Evolutionary conservation across 2,329 filamentous ascomycete species (phyloP).

Genomic region (Fusarium sp.): DNA sequence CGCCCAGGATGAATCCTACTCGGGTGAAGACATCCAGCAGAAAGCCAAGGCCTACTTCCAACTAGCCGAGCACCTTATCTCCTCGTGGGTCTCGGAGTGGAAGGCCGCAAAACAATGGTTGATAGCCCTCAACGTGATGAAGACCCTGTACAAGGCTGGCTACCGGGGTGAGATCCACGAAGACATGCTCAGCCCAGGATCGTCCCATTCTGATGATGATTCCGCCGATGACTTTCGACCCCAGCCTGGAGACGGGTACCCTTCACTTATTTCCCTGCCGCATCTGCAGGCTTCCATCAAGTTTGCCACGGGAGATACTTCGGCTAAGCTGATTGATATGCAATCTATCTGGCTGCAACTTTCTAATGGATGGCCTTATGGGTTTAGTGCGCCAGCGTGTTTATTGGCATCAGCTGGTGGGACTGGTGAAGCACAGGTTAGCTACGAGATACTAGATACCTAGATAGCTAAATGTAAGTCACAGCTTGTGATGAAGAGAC

Average conservation of each 20-base stretch:
- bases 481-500: background rate
- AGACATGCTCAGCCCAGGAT: conserved; percentile 4
- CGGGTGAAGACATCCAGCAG: background rate
- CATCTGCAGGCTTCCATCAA: background rate
- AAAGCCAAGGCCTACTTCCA: background rate
- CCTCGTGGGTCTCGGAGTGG: background rate
- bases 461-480: background rate
- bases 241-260: conserved; percentile 13
- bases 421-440: background rate
- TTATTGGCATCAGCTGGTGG: background rate
- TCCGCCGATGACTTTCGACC: conserved; percentile 11
- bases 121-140: conserved; percentile 35
- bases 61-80: background rate
- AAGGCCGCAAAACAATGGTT: conserved; percentile 26
- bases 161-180: conserved; percentile 12
- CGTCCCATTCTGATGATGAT: background rate
- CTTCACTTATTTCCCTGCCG: background rate
- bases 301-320: background rate
- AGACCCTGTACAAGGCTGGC: conserved; percentile 35
- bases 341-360: background rate
- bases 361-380: background rate
- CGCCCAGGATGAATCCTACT: background rate
- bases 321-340: background rate
- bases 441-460: background rate
- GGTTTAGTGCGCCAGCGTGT: background rate